Percentiles rank a stretch among this genome's conserved stretches.
Evolutionary conservation across 495 filamentous ascomycete genomes (phyloP).

Genomic region (Poronia punctata): DNA sequence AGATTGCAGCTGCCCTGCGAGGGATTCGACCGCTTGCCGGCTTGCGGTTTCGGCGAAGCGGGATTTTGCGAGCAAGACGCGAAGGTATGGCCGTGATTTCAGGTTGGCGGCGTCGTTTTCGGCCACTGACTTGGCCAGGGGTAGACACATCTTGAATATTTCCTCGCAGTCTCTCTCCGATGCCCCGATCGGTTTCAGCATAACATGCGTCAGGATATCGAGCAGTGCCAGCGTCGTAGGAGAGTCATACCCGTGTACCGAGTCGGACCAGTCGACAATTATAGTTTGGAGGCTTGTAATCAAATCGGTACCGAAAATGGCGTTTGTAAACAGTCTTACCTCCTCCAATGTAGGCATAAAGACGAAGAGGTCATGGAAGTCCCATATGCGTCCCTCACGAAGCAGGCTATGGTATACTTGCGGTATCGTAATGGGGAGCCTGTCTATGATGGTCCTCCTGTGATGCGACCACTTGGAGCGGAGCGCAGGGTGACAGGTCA

Average conservation of each 20-base stretch:
- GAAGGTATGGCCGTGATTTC: slow-evolving; percentile 7
- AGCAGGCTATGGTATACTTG: slow-evolving; percentile 3
- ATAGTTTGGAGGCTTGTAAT: slow-evolving; percentile 2
- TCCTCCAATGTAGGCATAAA: slow-evolving; percentile 1
- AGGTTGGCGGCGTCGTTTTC: slow-evolving; percentile 5
- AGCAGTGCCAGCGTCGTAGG: slow-evolving; percentile 5
- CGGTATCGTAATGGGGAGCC: background rate
- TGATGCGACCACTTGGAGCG: slow-evolving; percentile 1
- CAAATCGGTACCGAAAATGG: slow-evolving; percentile 2
- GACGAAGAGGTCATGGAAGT: slow-evolving; percentile 4
- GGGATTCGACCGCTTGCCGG: slow-evolving; percentile 1
- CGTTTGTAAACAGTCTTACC: slow-evolving; percentile 1
- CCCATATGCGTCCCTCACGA: slow-evolving; percentile 9
- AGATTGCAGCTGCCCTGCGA: slow-evolving; percentile 1
- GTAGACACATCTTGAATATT: slow-evolving; percentile 5
- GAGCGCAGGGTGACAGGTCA: slow-evolving; percentile 1
- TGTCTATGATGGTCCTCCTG: background rate
- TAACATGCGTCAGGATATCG: slow-evolving; percentile 5
- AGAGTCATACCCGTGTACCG: slow-evolving; percentile 8
- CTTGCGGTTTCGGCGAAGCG: slow-evolving; percentile 7
- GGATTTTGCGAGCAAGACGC: slow-evolving; percentile 5
- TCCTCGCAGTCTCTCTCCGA: slow-evolving; percentile 4
- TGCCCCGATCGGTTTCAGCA: background rate
- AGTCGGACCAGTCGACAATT: slow-evolving; percentile 5
- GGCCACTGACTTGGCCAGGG: slow-evolving; percentile 4